These are phyloP conservation scores for Penicillium sp. DNA, from an alignment of 2,329 filamentous ascomycete species.

Conservation along the genomic window DNA sequence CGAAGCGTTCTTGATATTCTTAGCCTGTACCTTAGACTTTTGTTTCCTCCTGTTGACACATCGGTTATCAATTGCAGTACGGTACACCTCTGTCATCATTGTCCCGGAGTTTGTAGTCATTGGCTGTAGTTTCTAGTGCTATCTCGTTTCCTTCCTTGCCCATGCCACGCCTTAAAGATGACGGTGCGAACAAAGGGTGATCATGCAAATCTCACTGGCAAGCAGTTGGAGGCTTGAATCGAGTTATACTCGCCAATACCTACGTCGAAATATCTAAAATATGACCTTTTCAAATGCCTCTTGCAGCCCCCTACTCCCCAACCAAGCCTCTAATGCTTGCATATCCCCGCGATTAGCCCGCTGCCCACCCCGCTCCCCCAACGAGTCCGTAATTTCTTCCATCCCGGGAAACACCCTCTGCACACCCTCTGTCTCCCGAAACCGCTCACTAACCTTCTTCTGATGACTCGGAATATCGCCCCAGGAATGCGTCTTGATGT, in stretches of 20 bases:
- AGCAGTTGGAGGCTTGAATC: background rate
- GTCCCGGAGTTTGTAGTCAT: background rate
- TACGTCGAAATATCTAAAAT: constrained; percentile 19
- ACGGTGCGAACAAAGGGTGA: no score
- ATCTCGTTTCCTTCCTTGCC: no score
- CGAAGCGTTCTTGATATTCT: constrained; percentile 3
- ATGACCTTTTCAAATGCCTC: constrained; percentile 37
- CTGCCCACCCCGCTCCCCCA: constrained; percentile 35
- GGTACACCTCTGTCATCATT: background rate
- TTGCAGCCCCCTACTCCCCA: constrained; percentile 26
- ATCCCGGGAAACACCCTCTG: constrained; percentile 31
- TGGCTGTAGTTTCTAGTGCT: background rate
- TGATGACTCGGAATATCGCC: constrained; percentile 63
- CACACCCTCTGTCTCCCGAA: constrained; percentile 45
- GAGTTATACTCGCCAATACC: background rate
- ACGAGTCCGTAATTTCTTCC: constrained; percentile 37
- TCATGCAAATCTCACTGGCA: background rate
- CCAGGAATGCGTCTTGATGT: constrained; percentile 66
- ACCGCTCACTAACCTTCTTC: constrained; percentile 62
- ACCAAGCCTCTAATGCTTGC: constrained; percentile 37
- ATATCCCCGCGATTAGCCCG: constrained; percentile 38
- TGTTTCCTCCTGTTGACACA: background rate
- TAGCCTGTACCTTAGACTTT: constrained; percentile 13
- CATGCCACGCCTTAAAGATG: no score
- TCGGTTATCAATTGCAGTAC: background rate